Base-by-base conservation (phyloP, 768 basidiomycete species). In the Cyclocybe aegerita region DNA sequence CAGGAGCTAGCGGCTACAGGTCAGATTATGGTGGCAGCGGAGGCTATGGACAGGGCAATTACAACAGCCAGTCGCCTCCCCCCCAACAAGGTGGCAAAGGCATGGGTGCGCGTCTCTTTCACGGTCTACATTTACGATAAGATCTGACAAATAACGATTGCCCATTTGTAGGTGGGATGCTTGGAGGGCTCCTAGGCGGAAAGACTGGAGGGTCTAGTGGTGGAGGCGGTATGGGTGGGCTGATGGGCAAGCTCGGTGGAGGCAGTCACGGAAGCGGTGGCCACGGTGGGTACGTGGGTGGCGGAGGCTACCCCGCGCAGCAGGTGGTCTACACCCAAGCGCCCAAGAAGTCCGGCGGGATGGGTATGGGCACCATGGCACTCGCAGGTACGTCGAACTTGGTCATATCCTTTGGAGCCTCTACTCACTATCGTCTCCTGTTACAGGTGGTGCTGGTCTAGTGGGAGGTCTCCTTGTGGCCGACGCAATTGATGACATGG, bases 381-480 rank as follows among this genome's bases (percentile, higher is more conserved):
- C 59, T 71, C 46, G 75, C 74, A 42, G 81, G 80, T 82, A 43
- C 42, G 73, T 57, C n/a, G 14, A 31, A 35, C 39, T 47, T 32
- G 39, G 16, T 34, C 29, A 17, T 40, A 4, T 48, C 11, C 15
- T 40, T 29, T 40, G 42, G 32, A 4, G 29, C 33, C 38, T 29
- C 35, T 17, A 32, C 37, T 53, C 33, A 42, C 31, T 12, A 12
- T 10, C 23, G 49, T 10, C 35, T 49, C 43, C 40, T 48, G 42
- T 46, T 43, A 36, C 23, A 78, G 85, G 76, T 55, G 86, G 79
- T 59, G 86, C 73, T 11, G 88, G 84, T 50, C 62, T 88, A n/a
- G 61, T 85, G n/a, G 86, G 80, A 35, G 88, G 87, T 50, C 68
- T 70, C 2, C 63, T 88, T 39, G 59, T 88, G 35, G 77, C 60